Base-by-base conservation (phyloP, 176 grass and related monocot genomes). In the Thalia dealbata region DNA sequence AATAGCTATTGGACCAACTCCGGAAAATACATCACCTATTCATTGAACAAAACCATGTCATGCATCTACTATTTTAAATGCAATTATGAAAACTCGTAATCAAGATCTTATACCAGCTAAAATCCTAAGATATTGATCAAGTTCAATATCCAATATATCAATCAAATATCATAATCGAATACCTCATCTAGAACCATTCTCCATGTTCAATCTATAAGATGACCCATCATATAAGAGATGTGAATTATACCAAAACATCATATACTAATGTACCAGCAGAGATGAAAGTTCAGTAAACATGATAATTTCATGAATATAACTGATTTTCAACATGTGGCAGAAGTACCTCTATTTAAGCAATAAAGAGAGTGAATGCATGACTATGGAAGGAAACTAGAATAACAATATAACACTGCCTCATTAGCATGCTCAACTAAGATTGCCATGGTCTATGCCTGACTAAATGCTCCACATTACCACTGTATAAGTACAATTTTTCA, bases 1-100 rank as follows among this genome's bases (percentile, higher is more conserved):
- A 83, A 96, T 87, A 64, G 92, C 76, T 81, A 96, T 75, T 7
- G 92, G 92, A 58, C 92, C 92, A 27, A 96, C 92, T 78, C 92
- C 89, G 84, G 72, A 85, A 52, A 96, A 96, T 59, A 96, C 81
- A 74, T 96, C 92, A 78, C 92, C 92, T 96, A 70, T 78, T 78
- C 61, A 56, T 73, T 48, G 58, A 80, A 43, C 22, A 13, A 26
- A 61, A 75, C 61, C n/a, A 75, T 50, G 38, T 45, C 11, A 44
- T 62, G 22, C 45, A 12, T 13, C 19, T 13, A 21, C 3, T 43
- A 21, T 44, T 6, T 11, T 29, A 63, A 27, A 4, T 5, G 21
- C 28, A 58, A n/a, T 22, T n/a, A 38, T 58, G 54, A 23, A 63
- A 28, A n/a, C 29, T 63, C 23, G 25, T 25, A 63, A 63, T 63